phyloP scores from a whole-genome alignment of 2,329 filamentous ascomycete species.

The Xylaria sp. region DNA sequence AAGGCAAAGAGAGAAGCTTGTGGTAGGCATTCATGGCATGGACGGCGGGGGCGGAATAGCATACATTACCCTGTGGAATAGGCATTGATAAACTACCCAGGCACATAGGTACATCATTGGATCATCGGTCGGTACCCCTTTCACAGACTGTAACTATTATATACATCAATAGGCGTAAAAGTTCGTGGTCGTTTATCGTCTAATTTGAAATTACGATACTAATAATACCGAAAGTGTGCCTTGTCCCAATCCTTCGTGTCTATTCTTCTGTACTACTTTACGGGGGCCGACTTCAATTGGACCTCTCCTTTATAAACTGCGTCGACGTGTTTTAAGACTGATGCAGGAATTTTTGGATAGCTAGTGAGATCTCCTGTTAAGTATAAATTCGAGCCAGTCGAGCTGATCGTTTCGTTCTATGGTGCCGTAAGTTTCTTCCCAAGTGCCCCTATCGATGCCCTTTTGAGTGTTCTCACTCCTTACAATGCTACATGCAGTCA shows the following conservation, averaged over 20 bases:
- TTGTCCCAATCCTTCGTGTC: no score
- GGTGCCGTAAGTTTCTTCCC: conserved; percentile 58
- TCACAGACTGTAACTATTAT: conserved; percentile 12
- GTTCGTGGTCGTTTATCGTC: no score
- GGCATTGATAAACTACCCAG: background rate
- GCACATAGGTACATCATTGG: background rate
- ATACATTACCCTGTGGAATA: background rate
- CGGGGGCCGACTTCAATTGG: no score
- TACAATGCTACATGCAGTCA: conserved; percentile 54
- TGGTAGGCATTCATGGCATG: conserved; percentile 54
- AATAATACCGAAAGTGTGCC: no score
- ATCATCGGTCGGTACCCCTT: conserved; percentile 6
- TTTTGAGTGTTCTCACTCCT: conserved; percentile 60
- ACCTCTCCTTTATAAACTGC: no score
- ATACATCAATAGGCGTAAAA: conserved; percentile 2
- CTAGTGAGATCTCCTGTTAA: no score
- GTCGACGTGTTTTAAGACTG: no score
- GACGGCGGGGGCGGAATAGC: background rate
- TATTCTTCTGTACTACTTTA: no score
- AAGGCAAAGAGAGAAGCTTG: conserved; percentile 70
- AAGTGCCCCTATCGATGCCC: conserved; percentile 65
- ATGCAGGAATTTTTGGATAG: no score
- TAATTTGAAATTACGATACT: no score
- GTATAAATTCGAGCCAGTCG: no score
- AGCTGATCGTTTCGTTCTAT: conserved; percentile 54